Percentiles rank a stretch among this genome's conserved stretches.
These are phyloP conservation scores for Amanita thiersii DNA, from an alignment of 768 basidiomycete species.

Conservation along the genomic window DNA sequence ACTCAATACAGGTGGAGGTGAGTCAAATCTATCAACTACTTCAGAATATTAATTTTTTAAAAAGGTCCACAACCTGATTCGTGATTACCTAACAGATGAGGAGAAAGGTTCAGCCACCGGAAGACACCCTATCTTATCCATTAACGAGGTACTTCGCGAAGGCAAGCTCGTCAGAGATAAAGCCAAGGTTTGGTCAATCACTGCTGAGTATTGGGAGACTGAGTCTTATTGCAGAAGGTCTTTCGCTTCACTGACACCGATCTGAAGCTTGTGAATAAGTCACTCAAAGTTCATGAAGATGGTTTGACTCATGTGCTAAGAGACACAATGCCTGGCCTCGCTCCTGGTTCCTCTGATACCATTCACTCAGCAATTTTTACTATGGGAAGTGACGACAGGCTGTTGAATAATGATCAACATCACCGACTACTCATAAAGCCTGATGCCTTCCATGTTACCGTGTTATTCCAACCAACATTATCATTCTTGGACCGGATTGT, in stretches of 20 bases:
- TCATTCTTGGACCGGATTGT: conserved; percentile 72
- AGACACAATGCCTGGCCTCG: conserved; percentile 91
- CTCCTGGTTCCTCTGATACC: conserved; percentile 61
- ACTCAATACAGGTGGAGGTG: conserved; percentile 85
- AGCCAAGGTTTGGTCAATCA: conserved; percentile 48
- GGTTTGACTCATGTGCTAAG: conserved; percentile 75
- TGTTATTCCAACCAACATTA: conserved; percentile 91
- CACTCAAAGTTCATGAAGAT: conserved; percentile 73
- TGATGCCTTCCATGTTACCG: conserved; percentile 90
- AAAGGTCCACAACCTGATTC: conserved; percentile 76
- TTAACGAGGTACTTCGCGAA: conserved; percentile 88
- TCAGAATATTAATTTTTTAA: conserved; percentile 4
- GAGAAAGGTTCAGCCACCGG: conserved; percentile 71
- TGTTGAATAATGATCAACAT: conserved; percentile 64
- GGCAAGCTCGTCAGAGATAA: conserved; percentile 74
- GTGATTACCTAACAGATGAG: conserved; percentile 90
- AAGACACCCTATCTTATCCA: conserved; percentile 84
- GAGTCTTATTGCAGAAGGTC: conserved; percentile 45
- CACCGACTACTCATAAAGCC: conserved; percentile 84
- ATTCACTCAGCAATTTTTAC: conserved; percentile 44
- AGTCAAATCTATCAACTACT: conserved; percentile 9
- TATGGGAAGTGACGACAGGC: conserved; percentile 62
- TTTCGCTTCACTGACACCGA: conserved; percentile 95
- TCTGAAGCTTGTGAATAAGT: conserved; percentile 55
- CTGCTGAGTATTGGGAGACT: not conserved